Percentiles rank a stretch among this genome's conserved stretches.
These are phyloP conservation scores for Russula dissimulans DNA, from an alignment of 768 basidiomycete species.

Conservation along the genomic window DNA sequence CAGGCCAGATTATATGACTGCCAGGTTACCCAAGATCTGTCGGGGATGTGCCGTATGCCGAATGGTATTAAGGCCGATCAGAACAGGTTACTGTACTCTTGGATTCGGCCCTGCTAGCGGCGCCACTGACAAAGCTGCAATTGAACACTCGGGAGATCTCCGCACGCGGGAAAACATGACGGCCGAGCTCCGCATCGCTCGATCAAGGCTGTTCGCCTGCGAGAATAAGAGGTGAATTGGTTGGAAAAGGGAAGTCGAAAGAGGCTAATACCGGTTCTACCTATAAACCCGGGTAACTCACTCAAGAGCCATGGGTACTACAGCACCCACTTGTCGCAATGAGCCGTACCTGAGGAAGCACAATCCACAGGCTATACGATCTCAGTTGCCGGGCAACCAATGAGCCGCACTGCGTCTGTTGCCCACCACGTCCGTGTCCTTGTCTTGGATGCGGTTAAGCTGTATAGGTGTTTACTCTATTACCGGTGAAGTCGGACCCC, in stretches of 20 bases:
- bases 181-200: neutral
- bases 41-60: neutral
- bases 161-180: neutral
- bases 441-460: neutral
- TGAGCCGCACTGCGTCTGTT: neutral
- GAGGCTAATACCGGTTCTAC: neutral
- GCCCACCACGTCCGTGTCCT: neutral
- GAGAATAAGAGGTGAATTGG: neutral
- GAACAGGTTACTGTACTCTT: neutral
- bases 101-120: neutral
- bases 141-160: too few relatives aligned
- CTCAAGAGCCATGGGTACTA: neutral
- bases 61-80: too few relatives aligned
- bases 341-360: neutral
- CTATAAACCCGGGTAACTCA: neutral
- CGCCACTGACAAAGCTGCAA: neutral
- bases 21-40: neutral
- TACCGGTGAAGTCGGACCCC: neutral
- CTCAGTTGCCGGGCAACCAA: neutral
- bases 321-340: too few relatives aligned
- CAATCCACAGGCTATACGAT: neutral
- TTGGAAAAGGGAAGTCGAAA: too few relatives aligned
- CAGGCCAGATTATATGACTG: neutral
- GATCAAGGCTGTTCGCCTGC: neutral
- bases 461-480: neutral